Percentiles rank a stretch among this genome's conserved stretches.
phyloP scores from a whole-genome alignment of 2,329 filamentous ascomycete genomes.

The Colletotrichum zoysiae region DNA sequence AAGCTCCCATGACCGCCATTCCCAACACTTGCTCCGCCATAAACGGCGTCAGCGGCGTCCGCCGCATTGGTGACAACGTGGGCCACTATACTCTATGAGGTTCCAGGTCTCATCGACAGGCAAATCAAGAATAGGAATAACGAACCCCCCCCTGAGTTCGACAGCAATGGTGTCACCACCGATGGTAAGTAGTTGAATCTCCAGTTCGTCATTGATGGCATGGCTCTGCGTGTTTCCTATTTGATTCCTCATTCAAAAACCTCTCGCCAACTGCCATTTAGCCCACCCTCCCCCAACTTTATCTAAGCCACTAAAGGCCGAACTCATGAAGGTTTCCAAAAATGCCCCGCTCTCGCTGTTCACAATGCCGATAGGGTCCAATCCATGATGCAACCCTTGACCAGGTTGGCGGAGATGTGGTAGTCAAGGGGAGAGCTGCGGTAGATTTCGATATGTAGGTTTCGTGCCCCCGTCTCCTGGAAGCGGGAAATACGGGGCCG shows the following conservation, averaged over 20 bases:
- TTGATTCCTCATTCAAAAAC: no score
- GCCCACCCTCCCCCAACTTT: conserved; percentile 67
- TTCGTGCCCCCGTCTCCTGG: conserved; percentile 35
- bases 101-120: conserved; percentile 68
- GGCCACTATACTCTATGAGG: conserved; percentile 66
- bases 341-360: background rate
- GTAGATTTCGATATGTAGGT: conserved; percentile 29
- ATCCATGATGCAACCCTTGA: conserved; percentile 9
- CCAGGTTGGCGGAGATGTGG: conserved; percentile 26
- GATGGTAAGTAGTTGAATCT: conserved; percentile 65
- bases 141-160: conserved; percentile 55
- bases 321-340: background rate
- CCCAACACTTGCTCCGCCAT: conserved; percentile 62
- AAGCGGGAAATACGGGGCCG: conserved; percentile 33
- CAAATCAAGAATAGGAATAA: conserved; percentile 64
- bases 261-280: conserved; percentile 16
- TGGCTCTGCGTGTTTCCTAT: conserved; percentile 56
- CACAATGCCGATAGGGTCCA: background rate
- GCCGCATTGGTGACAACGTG: conserved; percentile 64
- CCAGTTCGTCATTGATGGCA: conserved; percentile 65
- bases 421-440: conserved; percentile 16
- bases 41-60: conserved; percentile 56
- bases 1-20: conserved; percentile 58
- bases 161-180: conserved; percentile 58
- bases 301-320: conserved; percentile 53